Conservation (phyloP, 805 yeast genomes). For the Lachancea nothofagi region DNA sequence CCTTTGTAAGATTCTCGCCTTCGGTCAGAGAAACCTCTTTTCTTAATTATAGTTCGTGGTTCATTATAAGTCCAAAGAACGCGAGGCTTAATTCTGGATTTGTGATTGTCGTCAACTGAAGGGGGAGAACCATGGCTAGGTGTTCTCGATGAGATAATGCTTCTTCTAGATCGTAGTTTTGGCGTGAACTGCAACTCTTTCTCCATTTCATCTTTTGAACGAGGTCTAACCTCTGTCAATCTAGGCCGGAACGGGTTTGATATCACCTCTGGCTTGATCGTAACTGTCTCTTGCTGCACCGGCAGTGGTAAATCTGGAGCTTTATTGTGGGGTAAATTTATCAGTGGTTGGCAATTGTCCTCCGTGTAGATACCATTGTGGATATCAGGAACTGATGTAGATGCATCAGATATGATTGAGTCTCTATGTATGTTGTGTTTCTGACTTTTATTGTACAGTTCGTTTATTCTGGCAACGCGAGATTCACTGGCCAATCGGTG, state of each 20-base stretch:
- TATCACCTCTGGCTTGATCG: slow-evolving; percentile 12
- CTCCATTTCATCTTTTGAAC: slow-evolving; percentile 17
- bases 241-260: slow-evolving; percentile 11
- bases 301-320: not conserved
- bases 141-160: slow-evolving; percentile 11
- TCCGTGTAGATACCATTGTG: not conserved
- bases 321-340: not conserved
- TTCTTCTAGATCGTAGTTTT: slow-evolving; percentile 19
- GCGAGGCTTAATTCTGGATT: not conserved
- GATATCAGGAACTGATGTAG: slow-evolving; percentile 6
- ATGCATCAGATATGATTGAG: slow-evolving; percentile 22
- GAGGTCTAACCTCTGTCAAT: slow-evolving; percentile 4
- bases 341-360: slow-evolving; percentile 6
- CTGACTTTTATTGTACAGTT: slow-evolving; percentile 18
- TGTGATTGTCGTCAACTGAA: too few relatives aligned
- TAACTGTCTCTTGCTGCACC: slow-evolving; percentile 5
- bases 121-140: slow-evolving; percentile 4
- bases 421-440: slow-evolving; percentile 14
- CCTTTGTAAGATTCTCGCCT: slow-evolving; percentile 5
- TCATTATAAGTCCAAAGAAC: not conserved
- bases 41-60: not conserved
- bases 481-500: slow-evolving; percentile 19
- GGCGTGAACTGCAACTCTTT: slow-evolving; percentile 33
- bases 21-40: not conserved
- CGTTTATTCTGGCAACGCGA: slow-evolving; percentile 23